A percentile compares a stretch with the other conserved stretches of the same genome.
phyloP scores from a whole-genome alignment of 2,329 filamentous ascomycete genomes.

The Trichothecium roseum region DNA sequence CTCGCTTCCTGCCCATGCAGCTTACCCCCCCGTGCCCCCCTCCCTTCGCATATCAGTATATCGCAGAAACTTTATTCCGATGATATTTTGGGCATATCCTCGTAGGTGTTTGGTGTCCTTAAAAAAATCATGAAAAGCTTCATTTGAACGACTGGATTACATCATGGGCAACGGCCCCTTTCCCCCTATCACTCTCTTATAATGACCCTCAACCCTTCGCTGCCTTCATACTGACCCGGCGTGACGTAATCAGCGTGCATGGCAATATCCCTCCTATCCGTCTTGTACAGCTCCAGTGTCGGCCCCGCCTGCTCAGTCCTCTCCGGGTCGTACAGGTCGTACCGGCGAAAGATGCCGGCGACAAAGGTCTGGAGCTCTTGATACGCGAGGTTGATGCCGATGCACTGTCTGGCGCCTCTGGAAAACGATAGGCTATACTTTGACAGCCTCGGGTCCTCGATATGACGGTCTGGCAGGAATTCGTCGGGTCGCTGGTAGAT shows the following conservation, averaged over 20 bases:
- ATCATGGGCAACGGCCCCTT: too few relatives aligned
- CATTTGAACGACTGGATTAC: too few relatives aligned
- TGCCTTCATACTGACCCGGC: slow-evolving; percentile 5
- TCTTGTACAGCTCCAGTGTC: slow-evolving; percentile 10
- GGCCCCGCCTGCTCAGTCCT: slow-evolving; percentile 4
- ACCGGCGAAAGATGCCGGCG: slow-evolving; percentile 11
- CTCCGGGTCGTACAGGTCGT: slow-evolving; percentile 7
- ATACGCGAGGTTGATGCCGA: slow-evolving; percentile 11
- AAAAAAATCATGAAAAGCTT: too few relatives aligned
- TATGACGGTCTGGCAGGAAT: slow-evolving; percentile 14
- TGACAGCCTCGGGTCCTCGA: slow-evolving; percentile 7
- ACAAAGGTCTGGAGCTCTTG: slow-evolving; percentile 10
- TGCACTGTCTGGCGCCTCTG: slow-evolving; percentile 9
- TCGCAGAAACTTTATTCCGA: too few relatives aligned
- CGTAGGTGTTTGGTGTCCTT: too few relatives aligned
- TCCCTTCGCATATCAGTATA: too few relatives aligned
- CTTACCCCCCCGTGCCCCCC: too few relatives aligned
- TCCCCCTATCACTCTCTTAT: too few relatives aligned
- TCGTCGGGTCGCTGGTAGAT: slow-evolving; percentile 12
- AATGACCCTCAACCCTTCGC: not conserved
- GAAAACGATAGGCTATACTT: slow-evolving; percentile 7
- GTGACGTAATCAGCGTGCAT: slow-evolving; percentile 10
- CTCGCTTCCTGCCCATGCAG: too few relatives aligned
- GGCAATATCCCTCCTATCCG: slow-evolving; percentile 7
- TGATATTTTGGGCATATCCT: too few relatives aligned